Conservation (phyloP, 176 grass and related monocot species). For the Raddia distichophylla region DNA sequence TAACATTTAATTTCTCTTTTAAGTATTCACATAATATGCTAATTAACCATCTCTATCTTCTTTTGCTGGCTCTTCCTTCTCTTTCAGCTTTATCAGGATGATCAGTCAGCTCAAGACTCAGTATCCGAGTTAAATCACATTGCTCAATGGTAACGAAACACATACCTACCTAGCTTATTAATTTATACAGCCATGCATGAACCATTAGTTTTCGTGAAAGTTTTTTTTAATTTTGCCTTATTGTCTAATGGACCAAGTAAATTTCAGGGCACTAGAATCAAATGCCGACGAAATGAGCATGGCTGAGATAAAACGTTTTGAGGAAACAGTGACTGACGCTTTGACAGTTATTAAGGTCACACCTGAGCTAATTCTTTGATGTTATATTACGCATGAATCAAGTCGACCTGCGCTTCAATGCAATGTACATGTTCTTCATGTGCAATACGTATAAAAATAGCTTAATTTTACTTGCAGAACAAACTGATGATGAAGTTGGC, state of each 20-base stretch:
- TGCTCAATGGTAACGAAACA: slow-evolving; percentile 40
- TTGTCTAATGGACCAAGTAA: slow-evolving; percentile 8
- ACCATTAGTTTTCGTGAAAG: not conserved
- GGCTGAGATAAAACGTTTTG: slow-evolving; percentile 6
- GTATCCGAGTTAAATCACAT: slow-evolving; percentile 32
- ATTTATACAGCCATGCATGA: no score
- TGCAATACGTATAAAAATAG: not conserved
- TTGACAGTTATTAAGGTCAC: slow-evolving; percentile 40
- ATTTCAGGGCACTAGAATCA: slow-evolving; percentile 39
- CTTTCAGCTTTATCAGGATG: slow-evolving; percentile 32
- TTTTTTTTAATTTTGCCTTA: not conserved
- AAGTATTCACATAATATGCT: not conserved
- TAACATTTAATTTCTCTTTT: not conserved
- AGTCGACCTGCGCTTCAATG: not conserved
- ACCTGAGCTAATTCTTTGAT: not conserved
- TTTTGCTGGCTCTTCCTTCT: slow-evolving; percentile 2
- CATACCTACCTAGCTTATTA: not conserved
- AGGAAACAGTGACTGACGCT: slow-evolving; percentile 35
- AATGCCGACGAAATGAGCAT: slow-evolving; percentile 31
- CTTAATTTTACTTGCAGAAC: slow-evolving; percentile 27
- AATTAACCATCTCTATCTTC: not conserved
- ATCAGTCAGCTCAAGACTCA: not conserved
- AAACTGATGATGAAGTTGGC: slow-evolving; percentile 27
- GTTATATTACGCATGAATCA: not conserved
- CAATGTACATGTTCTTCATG: not conserved